Evolutionary conservation across 1,139 yeast species (phyloP).

Genomic region (Wickerhamiella pararugosa): DNA sequence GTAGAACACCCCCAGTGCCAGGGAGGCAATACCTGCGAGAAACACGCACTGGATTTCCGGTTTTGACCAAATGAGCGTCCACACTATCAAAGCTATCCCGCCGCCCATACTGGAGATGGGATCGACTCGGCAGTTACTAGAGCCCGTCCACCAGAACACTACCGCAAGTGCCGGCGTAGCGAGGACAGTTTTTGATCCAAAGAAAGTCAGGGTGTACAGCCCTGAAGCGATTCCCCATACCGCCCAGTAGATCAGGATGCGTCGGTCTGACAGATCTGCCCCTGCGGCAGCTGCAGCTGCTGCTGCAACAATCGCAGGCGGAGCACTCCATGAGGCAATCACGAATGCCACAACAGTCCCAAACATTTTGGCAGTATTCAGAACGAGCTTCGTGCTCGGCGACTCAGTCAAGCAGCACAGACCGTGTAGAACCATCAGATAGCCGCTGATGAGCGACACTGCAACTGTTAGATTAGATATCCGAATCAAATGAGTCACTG

Average conservation of each 20-base stretch:
- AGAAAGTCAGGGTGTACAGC: not conserved
- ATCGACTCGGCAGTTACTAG: not conserved
- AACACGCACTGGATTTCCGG: conserved; percentile 9
- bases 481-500: conserved; percentile 12
- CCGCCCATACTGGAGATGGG: conserved; percentile 11
- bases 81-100: conserved; percentile 13
- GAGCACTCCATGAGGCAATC: conserved; percentile 8
- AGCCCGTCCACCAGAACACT: conserved; percentile 10
- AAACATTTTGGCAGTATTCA: conserved; percentile 13
- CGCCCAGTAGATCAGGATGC: conserved; percentile 1
- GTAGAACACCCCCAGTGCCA: conserved; percentile 24
- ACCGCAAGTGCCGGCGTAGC: conserved; percentile 6
- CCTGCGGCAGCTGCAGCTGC: conserved; percentile 16
- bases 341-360: conserved; percentile 16
- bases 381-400: conserved; percentile 4
- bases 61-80: conserved; percentile 9
- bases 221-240: conserved; percentile 1
- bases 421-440: conserved; percentile 10
- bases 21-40: conserved; percentile 20
- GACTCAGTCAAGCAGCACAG: conserved; percentile 4
- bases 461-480: conserved; percentile 1
- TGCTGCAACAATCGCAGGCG: conserved; percentile 17
- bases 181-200: not conserved
- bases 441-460: conserved; percentile 11
- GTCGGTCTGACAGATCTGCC: conserved; percentile 4